phyloP scores from a whole-genome alignment of 306 rosid species.

The Casuarina cunninghamiana region DNA sequence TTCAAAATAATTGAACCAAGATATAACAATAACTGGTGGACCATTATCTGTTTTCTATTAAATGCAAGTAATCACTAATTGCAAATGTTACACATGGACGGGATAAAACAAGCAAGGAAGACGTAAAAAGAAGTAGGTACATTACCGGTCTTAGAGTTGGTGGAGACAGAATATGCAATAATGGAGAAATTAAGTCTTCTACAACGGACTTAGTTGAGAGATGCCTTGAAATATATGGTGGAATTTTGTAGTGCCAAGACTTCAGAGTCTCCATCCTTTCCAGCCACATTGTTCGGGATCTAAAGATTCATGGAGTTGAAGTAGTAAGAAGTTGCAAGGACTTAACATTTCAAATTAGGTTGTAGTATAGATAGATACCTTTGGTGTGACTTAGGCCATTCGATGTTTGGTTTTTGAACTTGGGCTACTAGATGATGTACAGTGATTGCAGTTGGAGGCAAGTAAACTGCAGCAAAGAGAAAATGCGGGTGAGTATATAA shows the following conservation, averaged over 20 bases:
- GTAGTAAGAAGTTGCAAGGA: conserved; percentile 14
- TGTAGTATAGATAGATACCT: conserved; percentile 52
- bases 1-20: neutral
- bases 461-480: conserved; percentile 56
- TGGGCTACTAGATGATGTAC: conserved; percentile 77
- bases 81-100: neutral
- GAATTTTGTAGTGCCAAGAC: conserved; percentile 69
- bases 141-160: conserved; percentile 78
- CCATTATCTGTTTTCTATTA: neutral
- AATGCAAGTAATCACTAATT: neutral
- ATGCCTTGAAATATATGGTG: conserved; percentile 75
- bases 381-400: conserved; percentile 87
- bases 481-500: conserved; percentile 13
- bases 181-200: conserved; percentile 77
- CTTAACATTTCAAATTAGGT: conserved; percentile 25
- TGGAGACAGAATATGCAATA: conserved; percentile 84
- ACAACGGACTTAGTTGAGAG: conserved; percentile 66
- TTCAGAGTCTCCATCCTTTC: conserved; percentile 73
- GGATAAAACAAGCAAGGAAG: conserved; percentile 2
- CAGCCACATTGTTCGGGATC: conserved; percentile 58
- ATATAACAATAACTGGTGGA: neutral
- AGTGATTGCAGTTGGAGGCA: conserved; percentile 58
- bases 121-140: conserved; percentile 24
- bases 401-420: conserved; percentile 84
- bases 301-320: conserved; percentile 35